Percentiles rank a stretch among this genome's conserved stretches.
Conservation (phyloP, 2,329 filamentous ascomycete genomes). For the Penicillium sp. region DNA sequence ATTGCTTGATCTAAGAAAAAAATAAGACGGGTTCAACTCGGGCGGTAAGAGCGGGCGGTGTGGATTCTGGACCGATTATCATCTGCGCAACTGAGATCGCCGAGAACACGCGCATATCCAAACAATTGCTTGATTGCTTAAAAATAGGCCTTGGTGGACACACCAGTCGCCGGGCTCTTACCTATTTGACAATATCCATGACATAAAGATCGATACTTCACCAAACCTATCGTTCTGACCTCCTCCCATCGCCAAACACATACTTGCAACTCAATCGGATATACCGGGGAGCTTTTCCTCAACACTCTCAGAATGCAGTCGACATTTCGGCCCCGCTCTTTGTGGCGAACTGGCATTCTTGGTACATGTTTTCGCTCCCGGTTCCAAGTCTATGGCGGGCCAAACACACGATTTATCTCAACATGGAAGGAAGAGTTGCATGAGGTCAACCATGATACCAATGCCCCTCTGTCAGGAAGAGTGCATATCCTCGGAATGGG, state of each 20-base stretch:
- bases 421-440: slow-evolving; percentile 31
- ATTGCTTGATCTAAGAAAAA: slow-evolving; percentile 17
- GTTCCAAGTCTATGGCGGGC: background rate
- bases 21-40: slow-evolving; percentile 19
- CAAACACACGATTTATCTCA: slow-evolving; percentile 20
- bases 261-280: background rate
- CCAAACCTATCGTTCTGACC: background rate
- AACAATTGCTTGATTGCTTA: background rate
- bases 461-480: slow-evolving; percentile 40
- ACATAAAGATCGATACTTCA: background rate
- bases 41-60: slow-evolving; percentile 24
- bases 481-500: slow-evolving; percentile 79
- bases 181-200: background rate
- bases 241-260: background rate
- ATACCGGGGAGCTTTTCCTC: slow-evolving; percentile 14
- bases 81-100: slow-evolving; percentile 10
- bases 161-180: background rate
- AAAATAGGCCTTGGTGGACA: background rate
- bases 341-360: slow-evolving; percentile 29
- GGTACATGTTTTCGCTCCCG: slow-evolving; percentile 15
- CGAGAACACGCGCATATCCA: background rate
- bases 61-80: slow-evolving; percentile 10
- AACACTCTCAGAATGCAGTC: slow-evolving; percentile 37
- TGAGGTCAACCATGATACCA: slow-evolving; percentile 20
- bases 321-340: slow-evolving; percentile 33